These are phyloP conservation scores for Simmondsia chinensis DNA, from an alignment of 148 eudicot genomes.

Conservation along the genomic window DNA sequence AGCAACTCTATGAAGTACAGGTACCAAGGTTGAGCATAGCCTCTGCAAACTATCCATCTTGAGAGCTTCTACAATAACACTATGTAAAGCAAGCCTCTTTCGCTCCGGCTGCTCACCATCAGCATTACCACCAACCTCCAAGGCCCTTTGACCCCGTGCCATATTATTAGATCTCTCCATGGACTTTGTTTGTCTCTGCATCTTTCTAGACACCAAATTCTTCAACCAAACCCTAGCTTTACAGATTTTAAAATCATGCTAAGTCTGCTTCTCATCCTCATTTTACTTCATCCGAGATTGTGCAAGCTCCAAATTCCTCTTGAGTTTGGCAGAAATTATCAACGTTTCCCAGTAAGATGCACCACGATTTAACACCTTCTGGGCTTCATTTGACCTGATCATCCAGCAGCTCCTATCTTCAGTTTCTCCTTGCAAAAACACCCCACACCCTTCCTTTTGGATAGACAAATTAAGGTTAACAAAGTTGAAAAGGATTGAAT, in stretches of 20 bases:
- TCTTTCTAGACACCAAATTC: slow-evolving; percentile 12
- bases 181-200: slow-evolving; percentile 59
- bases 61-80: slow-evolving; percentile 96
- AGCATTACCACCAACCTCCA: slow-evolving; percentile 40
- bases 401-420: too few species aligned
- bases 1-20: slow-evolving; percentile 93
- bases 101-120: slow-evolving; percentile 58
- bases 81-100: slow-evolving; percentile 75
- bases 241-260: slow-evolving; percentile 31
- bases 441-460: too few species aligned
- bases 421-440: too few species aligned
- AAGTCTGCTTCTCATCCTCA: slow-evolving; percentile 4
- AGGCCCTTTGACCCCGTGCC: slow-evolving; percentile 61
- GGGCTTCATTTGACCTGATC: too few species aligned
- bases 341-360: too few species aligned
- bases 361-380: too few species aligned
- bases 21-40: slow-evolving; percentile 94
- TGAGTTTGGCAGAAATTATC: too few species aligned
- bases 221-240: slow-evolving; percentile 7
- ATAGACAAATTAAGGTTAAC: too few species aligned
- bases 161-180: slow-evolving; percentile 67
- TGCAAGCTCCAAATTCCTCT: too few species aligned
- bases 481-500: too few species aligned
- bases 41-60: slow-evolving; percentile 94
- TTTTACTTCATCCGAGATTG: background rate